phyloP scores from a whole-genome alignment of 2,329 filamentous ascomycete species.

The Rhytidhysteron rufulum region DNA sequence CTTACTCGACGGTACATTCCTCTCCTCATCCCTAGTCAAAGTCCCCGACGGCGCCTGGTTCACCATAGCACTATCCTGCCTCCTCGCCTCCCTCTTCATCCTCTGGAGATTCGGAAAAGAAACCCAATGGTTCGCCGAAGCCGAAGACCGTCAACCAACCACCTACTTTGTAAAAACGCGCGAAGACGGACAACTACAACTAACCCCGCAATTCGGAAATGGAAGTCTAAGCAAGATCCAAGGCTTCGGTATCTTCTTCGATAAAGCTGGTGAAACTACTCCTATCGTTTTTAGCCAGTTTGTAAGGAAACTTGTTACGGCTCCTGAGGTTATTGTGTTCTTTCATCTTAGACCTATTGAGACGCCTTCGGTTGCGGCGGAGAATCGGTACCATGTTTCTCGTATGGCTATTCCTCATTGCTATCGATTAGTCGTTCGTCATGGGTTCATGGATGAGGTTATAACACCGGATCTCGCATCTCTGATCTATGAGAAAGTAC shows the following conservation, averaged over 20 bases:
- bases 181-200: slow-evolving; percentile 29
- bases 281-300: slow-evolving; percentile 71
- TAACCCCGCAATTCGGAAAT: slow-evolving; percentile 38
- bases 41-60: slow-evolving; percentile 77
- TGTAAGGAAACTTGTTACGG: slow-evolving; percentile 64
- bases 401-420: slow-evolving; percentile 54
- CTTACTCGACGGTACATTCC: slow-evolving; percentile 64
- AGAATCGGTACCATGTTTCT: slow-evolving; percentile 48
- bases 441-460: slow-evolving; percentile 71
- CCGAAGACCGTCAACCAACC: slow-evolving; percentile 51
- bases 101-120: slow-evolving; percentile 79
- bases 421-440: slow-evolving; percentile 65
- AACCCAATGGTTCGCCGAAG: slow-evolving; percentile 69
- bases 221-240: slow-evolving; percentile 34
- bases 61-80: slow-evolving; percentile 60
- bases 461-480: slow-evolving; percentile 59
- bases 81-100: slow-evolving; percentile 63
- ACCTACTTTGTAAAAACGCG: slow-evolving; percentile 41
- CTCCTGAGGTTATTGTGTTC: slow-evolving; percentile 67
- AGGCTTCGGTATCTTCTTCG: slow-evolving; percentile 72
- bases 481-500: slow-evolving; percentile 56
- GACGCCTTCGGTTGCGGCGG: slow-evolving; percentile 42
- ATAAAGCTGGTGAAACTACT: slow-evolving; percentile 65
- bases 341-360: slow-evolving; percentile 67
- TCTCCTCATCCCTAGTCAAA: slow-evolving; percentile 67